Conservation (phyloP, 164 flowering plant genomes). For the Aristolochia fimbriata region DNA sequence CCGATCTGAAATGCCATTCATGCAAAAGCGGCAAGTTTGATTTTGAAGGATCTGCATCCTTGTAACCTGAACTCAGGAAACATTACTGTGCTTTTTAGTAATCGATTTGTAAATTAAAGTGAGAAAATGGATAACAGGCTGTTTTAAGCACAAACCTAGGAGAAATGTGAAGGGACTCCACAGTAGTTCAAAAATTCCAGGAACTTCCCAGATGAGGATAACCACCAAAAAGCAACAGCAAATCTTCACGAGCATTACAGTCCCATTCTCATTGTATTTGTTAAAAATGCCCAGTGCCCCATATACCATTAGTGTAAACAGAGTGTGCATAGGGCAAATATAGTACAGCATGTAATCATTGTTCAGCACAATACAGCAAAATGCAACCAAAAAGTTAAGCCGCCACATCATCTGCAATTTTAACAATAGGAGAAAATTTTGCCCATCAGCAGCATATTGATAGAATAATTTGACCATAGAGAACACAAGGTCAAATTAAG, state of each 20-base stretch:
- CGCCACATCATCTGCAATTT: constrained; percentile 99
- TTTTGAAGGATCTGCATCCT: constrained; percentile 82
- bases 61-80: constrained; percentile 24
- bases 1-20: constrained; percentile 99
- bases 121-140: not conserved
- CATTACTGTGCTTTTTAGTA: not conserved
- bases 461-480: not conserved
- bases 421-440: not conserved
- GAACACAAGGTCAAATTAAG: not conserved
- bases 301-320: constrained; percentile 93
- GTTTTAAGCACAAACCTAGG: constrained; percentile 43
- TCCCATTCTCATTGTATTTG: constrained; percentile 73
- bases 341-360: constrained; percentile 92
- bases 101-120: constrained; percentile 1
- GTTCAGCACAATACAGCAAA: constrained; percentile 81
- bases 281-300: constrained; percentile 83
- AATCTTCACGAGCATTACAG: constrained; percentile 81
- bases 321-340: constrained; percentile 98
- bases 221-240: constrained; percentile 73
- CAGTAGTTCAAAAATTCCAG: constrained; percentile 74
- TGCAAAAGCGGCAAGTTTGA: constrained; percentile 67
- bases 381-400: constrained; percentile 84
- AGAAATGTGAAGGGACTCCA: constrained; percentile 79
- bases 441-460: not conserved
- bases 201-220: constrained; percentile 88